Percentiles rank a stretch among this genome's conserved stretches.
Conservation (phyloP, 1,284 basidiomycete species). For the Kalmanozyma brasiliensis region DNA sequence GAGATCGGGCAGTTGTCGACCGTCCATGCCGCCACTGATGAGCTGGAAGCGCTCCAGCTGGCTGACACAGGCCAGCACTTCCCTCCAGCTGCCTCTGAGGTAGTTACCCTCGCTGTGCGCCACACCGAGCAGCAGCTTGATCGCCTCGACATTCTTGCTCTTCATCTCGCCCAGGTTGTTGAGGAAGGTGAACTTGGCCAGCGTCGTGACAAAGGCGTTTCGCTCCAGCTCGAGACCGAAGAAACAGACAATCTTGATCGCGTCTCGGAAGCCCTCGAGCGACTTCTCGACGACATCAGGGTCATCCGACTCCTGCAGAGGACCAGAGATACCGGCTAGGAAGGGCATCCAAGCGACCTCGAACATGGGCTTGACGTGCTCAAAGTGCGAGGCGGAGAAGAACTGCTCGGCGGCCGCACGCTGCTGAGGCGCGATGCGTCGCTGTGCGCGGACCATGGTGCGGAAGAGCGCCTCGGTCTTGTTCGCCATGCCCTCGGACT, state of each 20-base stretch:
- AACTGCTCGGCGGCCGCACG: conserved; percentile 65
- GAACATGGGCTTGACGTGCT: conserved; percentile 68
- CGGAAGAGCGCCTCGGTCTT: conserved; percentile 67
- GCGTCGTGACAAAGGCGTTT: conserved; percentile 67
- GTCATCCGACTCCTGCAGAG: conserved; percentile 66
- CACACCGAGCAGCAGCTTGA: conserved; percentile 66
- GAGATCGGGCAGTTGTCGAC: conserved; percentile 79
- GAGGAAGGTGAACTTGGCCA: conserved; percentile 68
- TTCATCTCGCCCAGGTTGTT: conserved; percentile 68
- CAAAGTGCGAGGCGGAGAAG: conserved; percentile 67
- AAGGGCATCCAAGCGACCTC: conserved; percentile 68
- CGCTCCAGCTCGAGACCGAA: conserved; percentile 67
- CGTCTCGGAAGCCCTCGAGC: conserved; percentile 65
- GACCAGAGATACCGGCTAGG: conserved; percentile 65
- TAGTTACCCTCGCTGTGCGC: conserved; percentile 67
- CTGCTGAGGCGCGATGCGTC: conserved; percentile 59
- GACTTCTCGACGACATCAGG: conserved; percentile 60
- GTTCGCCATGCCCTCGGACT: conserved; percentile 67
- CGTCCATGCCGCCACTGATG: conserved; percentile 68
- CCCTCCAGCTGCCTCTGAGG: conserved; percentile 66
- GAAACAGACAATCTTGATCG: conserved; percentile 67
- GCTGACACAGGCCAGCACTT: conserved; percentile 66
- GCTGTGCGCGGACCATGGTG: conserved; percentile 67
- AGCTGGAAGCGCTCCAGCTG: conserved; percentile 68
- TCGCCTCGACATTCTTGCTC: conserved; percentile 67